Base-by-base conservation (phyloP, 352 stramenopile genomes). In the Phytophthora meadii region DNA sequence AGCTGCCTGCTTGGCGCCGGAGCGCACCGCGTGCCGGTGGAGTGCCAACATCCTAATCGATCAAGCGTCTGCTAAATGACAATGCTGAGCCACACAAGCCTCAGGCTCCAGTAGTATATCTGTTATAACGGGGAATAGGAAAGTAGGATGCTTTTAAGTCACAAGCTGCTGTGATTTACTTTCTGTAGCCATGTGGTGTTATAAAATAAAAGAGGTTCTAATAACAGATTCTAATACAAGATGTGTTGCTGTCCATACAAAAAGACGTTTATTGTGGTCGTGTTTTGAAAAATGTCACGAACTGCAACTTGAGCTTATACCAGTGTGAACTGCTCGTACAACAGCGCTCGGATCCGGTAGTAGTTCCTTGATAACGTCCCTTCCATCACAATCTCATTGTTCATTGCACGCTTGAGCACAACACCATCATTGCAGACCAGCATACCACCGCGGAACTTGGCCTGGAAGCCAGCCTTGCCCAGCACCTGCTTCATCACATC, bases 241-340 rank as follows among this genome's bases (percentile, higher is more conserved):
- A 56, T 19, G 49, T 55, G 25, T 5, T 34, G 4, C 6, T 11
- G 17, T 36, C 6, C n/a, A 15, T 11, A 41, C 9, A 27, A 57
- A 55, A 46, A 14, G 30, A 2, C 7, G 15, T 22, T 25, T 15
- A 37, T 11, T 4, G 25, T 15, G 10, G 28, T 34, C 48, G 55
- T 64, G 17, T 64, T 64, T 64, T 48, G 34, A 9, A 36, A 41
- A 34, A 54, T 46, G 34, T 49, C 24, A n/a, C 25, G 9, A 17
- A 42, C 14, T 10, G 36, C 36, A 47, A 39, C 34, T 57, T 54
- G 5, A 46, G 25, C 19, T 53, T 76, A 96, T 45, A 96, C 80
- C n/a, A 96, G 64, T 19, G 87, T 96, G 65, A 94, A 96, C 61
- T 96, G 87, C 58, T 94, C 84, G 64, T 96, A 95, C 12, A 96